Conservation (phyloP, 331 rosid genomes). For the Stylosanthes scabra region DNA sequence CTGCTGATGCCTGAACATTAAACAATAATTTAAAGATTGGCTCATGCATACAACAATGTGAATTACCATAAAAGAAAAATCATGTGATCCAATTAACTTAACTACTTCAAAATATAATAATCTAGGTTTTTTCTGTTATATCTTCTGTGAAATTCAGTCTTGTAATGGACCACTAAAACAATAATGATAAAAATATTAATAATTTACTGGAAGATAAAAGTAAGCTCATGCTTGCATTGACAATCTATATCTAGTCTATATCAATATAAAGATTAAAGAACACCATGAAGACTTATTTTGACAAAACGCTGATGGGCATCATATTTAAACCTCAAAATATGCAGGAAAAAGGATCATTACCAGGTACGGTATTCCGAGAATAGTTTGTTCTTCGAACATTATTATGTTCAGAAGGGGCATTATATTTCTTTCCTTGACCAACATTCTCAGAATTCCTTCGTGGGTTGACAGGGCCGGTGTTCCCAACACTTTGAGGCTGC, state of each 20-base stretch:
- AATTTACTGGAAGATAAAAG: neutral
- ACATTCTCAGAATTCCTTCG: slow-evolving; percentile 61
- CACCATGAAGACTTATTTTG: slow-evolving; percentile 1
- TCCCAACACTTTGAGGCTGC: slow-evolving; percentile 62
- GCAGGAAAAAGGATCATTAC: slow-evolving; percentile 47
- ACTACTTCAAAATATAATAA: neutral
- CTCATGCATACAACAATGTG: slow-evolving; percentile 5
- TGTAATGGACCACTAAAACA: neutral
- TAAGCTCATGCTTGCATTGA: slow-evolving; percentile 3
- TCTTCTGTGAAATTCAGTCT: neutral
- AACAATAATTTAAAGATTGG: slow-evolving; percentile 42
- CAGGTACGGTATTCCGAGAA: slow-evolving; percentile 62
- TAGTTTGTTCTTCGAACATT: slow-evolving; percentile 66
- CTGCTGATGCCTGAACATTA: slow-evolving; percentile 62
- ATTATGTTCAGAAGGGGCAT: slow-evolving; percentile 60
- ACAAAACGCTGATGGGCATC: slow-evolving; percentile 18
- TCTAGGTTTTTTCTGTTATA: neutral
- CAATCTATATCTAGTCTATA: neutral
- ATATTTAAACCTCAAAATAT: neutral
- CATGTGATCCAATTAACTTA: slow-evolving; percentile 11
- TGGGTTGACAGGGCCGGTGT: slow-evolving; percentile 56
- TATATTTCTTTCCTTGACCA: slow-evolving; percentile 61
- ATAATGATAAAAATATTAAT: neutral
- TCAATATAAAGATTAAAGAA: too few relatives aligned
- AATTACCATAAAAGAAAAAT: slow-evolving; percentile 21